Evolutionary conservation across 148 eudicot species (phyloP), one percentile per base, ranked within the genome.

Genomic region (Suaeda aralocaspica): DNA sequence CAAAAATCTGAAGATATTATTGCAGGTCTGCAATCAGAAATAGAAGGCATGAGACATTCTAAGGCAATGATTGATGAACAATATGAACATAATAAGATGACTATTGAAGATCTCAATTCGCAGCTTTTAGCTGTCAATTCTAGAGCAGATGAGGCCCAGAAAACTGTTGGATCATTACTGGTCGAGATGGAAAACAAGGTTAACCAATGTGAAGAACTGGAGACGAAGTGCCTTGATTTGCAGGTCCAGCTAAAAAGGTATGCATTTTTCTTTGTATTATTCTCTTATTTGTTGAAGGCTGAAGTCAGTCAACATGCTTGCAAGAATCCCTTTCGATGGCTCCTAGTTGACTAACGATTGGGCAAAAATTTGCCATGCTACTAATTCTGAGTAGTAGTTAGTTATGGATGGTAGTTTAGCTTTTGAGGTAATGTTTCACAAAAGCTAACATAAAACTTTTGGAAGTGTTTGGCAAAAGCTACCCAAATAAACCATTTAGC

Each of bases 191-290:
- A 81, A 67, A 68, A 70, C 49, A 82, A 74, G 74, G 50, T 21
- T 61, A 66, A 73, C 15, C 64, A 64, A 15, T 77, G 69, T 77
- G 76, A 83, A 70, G 86, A 82, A 67, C 50, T 82, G 81, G 83
- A 85, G 69, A 74, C 80, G 31, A 79, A 83, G 68, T 78, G 81
- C 73, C 80, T 70, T 64, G 80, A 77, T 63, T 74, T 82, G 45
- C 82, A 81, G 66, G 74, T 68, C 53, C 87, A 80, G 81, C 79
- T 74, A 5, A 78, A 85, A 77, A 82, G 96, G 98, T 93, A 83
- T 28, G 21, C 66, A n/a, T 51, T 46, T 28, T n/a, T n/a, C n/a
- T n/a, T n/a, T n/a, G n/a, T n/a, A 8, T 18, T 0, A 12, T 45
- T 15, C 29, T 71, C 53, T 22, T 29, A 21, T 71, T 48, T 34